These are phyloP conservation scores for Neonectria hederae DNA, from an alignment of 2,329 filamentous ascomycete species.

Conservation along the genomic window DNA sequence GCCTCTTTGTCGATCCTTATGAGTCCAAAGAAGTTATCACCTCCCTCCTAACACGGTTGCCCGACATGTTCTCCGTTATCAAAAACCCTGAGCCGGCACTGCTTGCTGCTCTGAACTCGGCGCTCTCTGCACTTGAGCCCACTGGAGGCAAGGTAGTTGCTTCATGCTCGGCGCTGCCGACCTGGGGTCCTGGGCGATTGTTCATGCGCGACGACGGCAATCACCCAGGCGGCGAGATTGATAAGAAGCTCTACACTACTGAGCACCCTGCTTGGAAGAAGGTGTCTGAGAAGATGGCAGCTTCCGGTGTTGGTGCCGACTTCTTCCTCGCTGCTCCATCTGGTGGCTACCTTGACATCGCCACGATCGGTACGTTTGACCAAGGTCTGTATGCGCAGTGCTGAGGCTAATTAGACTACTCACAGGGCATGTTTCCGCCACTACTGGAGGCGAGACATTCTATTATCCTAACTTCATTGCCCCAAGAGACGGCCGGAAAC, in stretches of 20 bases:
- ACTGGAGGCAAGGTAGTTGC: constrained; percentile 95
- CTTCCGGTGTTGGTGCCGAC: constrained; percentile 86
- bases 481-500: constrained; percentile 83
- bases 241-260: constrained; percentile 90
- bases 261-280: constrained; percentile 92
- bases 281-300: constrained; percentile 85
- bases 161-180: constrained; percentile 86
- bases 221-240: constrained; percentile 83
- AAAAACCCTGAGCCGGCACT: constrained; percentile 93
- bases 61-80: constrained; percentile 84
- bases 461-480: constrained; percentile 97
- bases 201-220: constrained; percentile 90
- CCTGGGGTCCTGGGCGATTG: constrained; percentile 87
- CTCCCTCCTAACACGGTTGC: constrained; percentile 84
- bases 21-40: constrained; percentile 89
- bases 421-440: constrained; percentile 80
- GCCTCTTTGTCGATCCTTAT: constrained; percentile 92
- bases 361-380: constrained; percentile 76
- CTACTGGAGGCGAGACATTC: constrained; percentile 94
- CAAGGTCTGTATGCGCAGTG: neutral
- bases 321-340: constrained; percentile 94
- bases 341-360: constrained; percentile 91
- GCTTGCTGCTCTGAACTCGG: constrained; percentile 84
- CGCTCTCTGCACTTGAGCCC: constrained; percentile 80
- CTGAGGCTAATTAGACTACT: constrained; percentile 29